Conservation (phyloP, 306 rosid species). For the Glycine latifolia region DNA sequence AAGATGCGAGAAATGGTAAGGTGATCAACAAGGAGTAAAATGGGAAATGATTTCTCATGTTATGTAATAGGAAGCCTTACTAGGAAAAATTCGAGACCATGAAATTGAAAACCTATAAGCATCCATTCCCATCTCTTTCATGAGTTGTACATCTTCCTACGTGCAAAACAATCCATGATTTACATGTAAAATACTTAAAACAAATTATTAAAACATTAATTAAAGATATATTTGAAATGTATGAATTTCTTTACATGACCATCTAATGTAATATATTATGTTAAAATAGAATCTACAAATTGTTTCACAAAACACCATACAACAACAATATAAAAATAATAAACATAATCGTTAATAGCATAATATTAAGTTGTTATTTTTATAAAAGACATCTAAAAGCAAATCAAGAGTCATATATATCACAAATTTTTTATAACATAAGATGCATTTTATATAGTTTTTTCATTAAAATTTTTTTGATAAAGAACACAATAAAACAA, state of each 20-base stretch:
- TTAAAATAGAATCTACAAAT: not conserved
- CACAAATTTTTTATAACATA: not conserved
- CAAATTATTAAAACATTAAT: not conserved
- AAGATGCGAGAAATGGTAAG: not conserved
- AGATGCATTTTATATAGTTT: no score
- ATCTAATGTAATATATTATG: not conserved
- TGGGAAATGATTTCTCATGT: no score
- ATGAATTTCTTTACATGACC: not conserved
- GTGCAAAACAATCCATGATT: not conserved
- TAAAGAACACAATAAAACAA: not conserved
- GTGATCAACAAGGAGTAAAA: no score
- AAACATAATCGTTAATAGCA: no score
- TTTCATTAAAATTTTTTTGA: no score
- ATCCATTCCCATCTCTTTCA: conserved; percentile 91
- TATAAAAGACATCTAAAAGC: no score
- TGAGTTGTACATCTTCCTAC: conserved; percentile 80
- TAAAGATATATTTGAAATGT: not conserved
- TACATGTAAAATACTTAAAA: conserved; percentile 1
- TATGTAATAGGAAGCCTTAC: conserved; percentile 54
- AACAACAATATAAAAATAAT: no score
- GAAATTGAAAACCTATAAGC: conserved; percentile 93
- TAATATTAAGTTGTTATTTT: no score
- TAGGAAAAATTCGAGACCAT: conserved; percentile 87
- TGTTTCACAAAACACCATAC: not conserved
- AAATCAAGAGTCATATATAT: not conserved